Conservation (phyloP, 768 basidiomycete genomes). For the Rhodotorula kratochvilovae region DNA sequence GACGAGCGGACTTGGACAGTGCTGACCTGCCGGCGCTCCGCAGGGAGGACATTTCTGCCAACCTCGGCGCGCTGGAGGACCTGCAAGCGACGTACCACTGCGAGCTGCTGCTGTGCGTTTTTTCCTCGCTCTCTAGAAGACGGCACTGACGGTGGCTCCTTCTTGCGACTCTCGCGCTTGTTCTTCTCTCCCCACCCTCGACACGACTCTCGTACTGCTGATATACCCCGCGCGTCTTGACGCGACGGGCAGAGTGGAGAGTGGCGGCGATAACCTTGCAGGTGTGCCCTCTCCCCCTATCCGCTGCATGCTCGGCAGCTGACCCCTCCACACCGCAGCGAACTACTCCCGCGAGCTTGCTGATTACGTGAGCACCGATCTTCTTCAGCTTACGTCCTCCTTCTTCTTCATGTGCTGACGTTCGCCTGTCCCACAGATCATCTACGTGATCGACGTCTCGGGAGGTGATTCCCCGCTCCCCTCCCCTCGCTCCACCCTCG, state of each 20-base stretch:
- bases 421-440: conserved; percentile 28
- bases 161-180: not conserved
- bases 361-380: conserved; percentile 83
- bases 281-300: conserved; percentile 42
- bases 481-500: no score
- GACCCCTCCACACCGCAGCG: conserved; percentile 45
- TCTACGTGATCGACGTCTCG: conserved; percentile 39
- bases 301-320: not conserved
- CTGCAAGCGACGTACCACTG: conserved; percentile 85
- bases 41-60: conserved; percentile 88
- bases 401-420: conserved; percentile 1
- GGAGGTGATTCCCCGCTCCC: not conserved
- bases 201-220: no score
- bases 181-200: no score
- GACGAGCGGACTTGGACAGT: no score
- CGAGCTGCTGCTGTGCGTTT: conserved; percentile 61
- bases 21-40: not conserved
- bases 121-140: not conserved
- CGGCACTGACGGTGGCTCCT: no score
- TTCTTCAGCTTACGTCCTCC: conserved; percentile 6
- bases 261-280: conserved; percentile 92
- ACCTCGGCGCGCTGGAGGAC: conserved; percentile 90
- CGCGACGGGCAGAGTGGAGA: conserved; percentile 61
- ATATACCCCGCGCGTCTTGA: no score
- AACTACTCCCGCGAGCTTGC: conserved; percentile 95